These are phyloP conservation scores for Protostelium mycophagum DNA, from an alignment of 78 protist genomes.

Conservation along the genomic window DNA sequence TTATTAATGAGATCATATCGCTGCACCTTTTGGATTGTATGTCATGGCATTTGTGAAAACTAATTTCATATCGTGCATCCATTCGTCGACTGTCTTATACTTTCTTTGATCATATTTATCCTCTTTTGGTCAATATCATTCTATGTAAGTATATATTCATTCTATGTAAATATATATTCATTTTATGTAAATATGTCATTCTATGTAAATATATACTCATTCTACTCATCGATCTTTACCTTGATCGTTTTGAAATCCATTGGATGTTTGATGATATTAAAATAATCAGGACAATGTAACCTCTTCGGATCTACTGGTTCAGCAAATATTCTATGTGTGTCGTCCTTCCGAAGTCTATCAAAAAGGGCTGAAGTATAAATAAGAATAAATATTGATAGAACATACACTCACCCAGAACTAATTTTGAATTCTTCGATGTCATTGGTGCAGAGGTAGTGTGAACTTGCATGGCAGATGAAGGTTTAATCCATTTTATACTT, in stretches of 20 bases:
- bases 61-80: background rate
- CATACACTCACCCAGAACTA: background rate
- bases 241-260: background rate
- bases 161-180: background rate
- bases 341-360: too few species aligned
- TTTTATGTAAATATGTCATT: background rate
- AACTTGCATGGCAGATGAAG: background rate
- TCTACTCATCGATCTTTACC: background rate
- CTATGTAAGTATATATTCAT: background rate
- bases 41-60: background rate
- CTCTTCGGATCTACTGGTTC: background rate
- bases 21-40: background rate
- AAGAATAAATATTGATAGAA: too few species aligned
- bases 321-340: too few species aligned
- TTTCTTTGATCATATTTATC: background rate
- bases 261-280: background rate
- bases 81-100: background rate
- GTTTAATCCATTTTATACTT: background rate
- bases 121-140: background rate
- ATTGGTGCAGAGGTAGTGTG: background rate
- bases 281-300: background rate
- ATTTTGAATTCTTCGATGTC: background rate
- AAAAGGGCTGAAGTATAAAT: too few species aligned
- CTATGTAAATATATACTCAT: background rate
- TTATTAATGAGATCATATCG: background rate